A percentile compares a stretch with the other conserved stretches of the same genome.
Evolutionary conservation across 441 rosid genomes (phyloP).

Genomic region (Populus hybrid): DNA sequence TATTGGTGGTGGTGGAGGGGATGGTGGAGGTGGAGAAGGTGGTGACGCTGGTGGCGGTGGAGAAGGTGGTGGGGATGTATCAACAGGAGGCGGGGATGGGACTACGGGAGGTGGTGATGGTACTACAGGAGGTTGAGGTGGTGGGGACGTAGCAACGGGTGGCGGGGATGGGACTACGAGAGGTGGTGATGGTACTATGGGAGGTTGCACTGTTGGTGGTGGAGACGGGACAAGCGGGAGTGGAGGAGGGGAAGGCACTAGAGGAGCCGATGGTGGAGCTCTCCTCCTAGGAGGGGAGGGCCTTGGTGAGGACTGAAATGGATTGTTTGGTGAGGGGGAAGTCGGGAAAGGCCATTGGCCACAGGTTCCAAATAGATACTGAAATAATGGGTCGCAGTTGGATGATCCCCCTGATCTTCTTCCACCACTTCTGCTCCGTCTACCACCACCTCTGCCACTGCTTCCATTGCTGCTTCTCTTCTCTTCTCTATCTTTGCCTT

Average conservation of each 20-base stretch:
- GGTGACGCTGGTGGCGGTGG: slow-evolving; percentile 7
- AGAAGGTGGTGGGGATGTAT: slow-evolving; percentile 18
- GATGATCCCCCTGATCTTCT: slow-evolving; percentile 16
- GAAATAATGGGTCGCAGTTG: slow-evolving; percentile 44
- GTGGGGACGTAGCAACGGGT: too few relatives aligned
- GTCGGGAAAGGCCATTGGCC: slow-evolving; percentile 56
- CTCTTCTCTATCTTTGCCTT: not conserved
- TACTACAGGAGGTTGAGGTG: not conserved
- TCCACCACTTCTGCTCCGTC: slow-evolving; percentile 8
- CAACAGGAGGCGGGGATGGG: slow-evolving; percentile 12
- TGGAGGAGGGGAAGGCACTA: slow-evolving; percentile 3
- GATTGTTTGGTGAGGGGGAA: slow-evolving; percentile 40
- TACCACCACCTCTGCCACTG: not conserved
- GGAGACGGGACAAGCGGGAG: not conserved
- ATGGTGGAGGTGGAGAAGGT: not conserved
- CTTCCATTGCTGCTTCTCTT: not conserved
- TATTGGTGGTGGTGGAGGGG: too few relatives aligned
- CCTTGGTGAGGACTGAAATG: slow-evolving; percentile 31
- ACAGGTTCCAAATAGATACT: slow-evolving; percentile 43
- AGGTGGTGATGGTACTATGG: too few relatives aligned
- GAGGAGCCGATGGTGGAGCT: slow-evolving; percentile 9
- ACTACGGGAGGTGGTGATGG: slow-evolving; percentile 2
- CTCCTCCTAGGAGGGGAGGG: slow-evolving; percentile 20
- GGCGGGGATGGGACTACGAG: too few relatives aligned
- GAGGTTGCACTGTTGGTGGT: slow-evolving; percentile 16